phyloP scores from a whole-genome alignment of 306 rosid species.

The Alnus rubra region DNA sequence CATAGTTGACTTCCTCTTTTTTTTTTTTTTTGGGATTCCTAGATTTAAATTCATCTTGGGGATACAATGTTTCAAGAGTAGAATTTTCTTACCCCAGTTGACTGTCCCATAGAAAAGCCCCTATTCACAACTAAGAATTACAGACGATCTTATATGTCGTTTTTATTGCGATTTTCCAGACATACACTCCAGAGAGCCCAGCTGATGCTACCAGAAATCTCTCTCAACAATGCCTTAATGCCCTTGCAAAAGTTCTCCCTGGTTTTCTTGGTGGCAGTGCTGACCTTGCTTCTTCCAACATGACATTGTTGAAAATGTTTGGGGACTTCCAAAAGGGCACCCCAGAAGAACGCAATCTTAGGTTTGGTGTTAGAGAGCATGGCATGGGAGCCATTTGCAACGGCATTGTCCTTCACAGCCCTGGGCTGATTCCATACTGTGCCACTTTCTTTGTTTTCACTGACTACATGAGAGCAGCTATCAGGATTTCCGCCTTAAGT shows the following conservation, averaged over 20 bases:
- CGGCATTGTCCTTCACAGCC: conserved; percentile 94
- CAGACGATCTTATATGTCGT: conserved; percentile 17
- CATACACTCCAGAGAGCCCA: conserved; percentile 91
- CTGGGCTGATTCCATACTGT: conserved; percentile 86
- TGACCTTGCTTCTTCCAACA: conserved; percentile 97
- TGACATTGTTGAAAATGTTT: conserved; percentile 83
- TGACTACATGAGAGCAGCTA: conserved; percentile 98
- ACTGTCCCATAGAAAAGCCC: not conserved
- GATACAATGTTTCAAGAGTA: not conserved
- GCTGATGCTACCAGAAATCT: conserved; percentile 92
- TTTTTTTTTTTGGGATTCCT: not conserved
- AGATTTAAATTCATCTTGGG: not conserved
- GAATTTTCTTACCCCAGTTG: not conserved
- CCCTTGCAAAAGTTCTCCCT: conserved; percentile 84
- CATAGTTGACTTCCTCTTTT: conserved; percentile 3
- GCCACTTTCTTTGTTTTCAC: conserved; percentile 99
- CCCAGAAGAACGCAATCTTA: conserved; percentile 87
- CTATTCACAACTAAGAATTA: not conserved
- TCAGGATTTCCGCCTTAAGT: conserved; percentile 80
- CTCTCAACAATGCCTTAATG: conserved; percentile 89
- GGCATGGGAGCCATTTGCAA: conserved; percentile 98
- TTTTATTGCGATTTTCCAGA: conserved; percentile 53
- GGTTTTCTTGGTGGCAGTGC: conserved; percentile 99
- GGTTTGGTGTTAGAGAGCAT: conserved; percentile 97
- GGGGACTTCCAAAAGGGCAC: conserved; percentile 88